phyloP scores from a whole-genome alignment of 176 grass and related monocot species.

The Dactylis glomerata region DNA sequence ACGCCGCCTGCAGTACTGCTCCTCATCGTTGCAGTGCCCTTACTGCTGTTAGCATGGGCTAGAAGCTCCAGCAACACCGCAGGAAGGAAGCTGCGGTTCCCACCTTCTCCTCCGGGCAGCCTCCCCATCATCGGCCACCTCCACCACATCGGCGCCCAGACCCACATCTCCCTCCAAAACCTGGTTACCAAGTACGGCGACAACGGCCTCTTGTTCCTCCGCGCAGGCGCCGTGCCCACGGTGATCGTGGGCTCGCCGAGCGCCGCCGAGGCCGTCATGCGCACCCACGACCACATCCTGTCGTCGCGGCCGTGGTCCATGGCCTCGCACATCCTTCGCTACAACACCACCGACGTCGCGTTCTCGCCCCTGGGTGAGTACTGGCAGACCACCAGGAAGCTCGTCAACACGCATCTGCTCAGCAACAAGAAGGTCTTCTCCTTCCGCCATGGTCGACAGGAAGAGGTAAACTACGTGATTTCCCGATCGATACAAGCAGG shows the following conservation, averaged over 20 bases:
- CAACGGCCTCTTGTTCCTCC: slow-evolving; percentile 1
- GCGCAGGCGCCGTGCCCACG: background rate
- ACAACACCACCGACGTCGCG: background rate
- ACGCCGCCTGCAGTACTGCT: background rate
- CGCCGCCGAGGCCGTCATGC: background rate
- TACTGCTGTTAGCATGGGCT: background rate
- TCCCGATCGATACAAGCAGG: no score
- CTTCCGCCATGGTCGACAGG: background rate
- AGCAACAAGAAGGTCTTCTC: slow-evolving; percentile 7
- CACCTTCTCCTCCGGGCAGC: background rate
- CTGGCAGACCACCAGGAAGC: background rate
- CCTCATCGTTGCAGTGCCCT: background rate
- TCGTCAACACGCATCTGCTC: background rate
- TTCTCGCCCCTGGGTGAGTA: background rate
- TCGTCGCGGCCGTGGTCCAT: background rate
- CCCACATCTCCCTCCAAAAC: background rate
- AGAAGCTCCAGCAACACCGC: background rate
- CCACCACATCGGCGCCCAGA: background rate
- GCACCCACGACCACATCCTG: background rate
- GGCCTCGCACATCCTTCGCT: background rate
- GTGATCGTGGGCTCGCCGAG: background rate
- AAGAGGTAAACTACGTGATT: background rate
- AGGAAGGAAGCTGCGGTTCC: background rate
- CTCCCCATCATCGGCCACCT: background rate
- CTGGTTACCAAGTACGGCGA: background rate